Evolutionary conservation across 208 protist genomes (phyloP), one percentile per base, ranked within the genome.

Genomic region (Leishmania tropica): DNA sequence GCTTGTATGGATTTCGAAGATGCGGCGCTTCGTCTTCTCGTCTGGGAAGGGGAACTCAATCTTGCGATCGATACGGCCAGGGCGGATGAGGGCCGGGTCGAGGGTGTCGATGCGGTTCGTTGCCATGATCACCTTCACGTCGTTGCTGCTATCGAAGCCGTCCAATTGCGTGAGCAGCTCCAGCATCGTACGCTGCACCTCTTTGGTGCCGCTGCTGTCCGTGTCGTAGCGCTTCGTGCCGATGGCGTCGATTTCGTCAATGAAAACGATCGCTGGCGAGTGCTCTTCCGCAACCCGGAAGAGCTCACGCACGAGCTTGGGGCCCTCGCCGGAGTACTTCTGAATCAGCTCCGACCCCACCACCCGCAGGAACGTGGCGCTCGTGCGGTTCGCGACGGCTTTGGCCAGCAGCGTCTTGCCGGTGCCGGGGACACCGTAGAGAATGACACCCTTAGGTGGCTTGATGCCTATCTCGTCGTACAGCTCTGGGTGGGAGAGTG

Each of bases 61-160:
- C 90, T 99, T 99, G 68, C 99, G 89, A 85, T 99, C 99, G 83
- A 99, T 99, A 85, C 99, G 98, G 54, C 99, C 99, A 1, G 99
- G 99, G 40, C 99, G 96, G 82, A 99, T 99, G 11, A 99, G 98
- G 2, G 99, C 99, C 8, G 99, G 99, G 92, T 99, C 99, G 6
- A 99, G 95, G 6, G 98, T 99, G 82, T 99, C 99, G 84, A 99
- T 99, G 73, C 99, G 89, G 89, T 99, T 99, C 2, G 99, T 99
- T 0, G 99, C 99, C 98, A 99, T 99, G 80, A 99, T 99, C 35
- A 99, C 98, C 92, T 99, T 99, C n/a, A 99, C 99, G 82, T 99
- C 99, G 53, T 98, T 99, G 75, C 96, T 94, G 45, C 98, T 97
- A 90, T 99, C 99, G 87, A 99, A 99, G 75, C 99, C 99, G 92